phyloP scores from a whole-genome alignment of 164 flowering plant species.

The Vitis cinerea region DNA sequence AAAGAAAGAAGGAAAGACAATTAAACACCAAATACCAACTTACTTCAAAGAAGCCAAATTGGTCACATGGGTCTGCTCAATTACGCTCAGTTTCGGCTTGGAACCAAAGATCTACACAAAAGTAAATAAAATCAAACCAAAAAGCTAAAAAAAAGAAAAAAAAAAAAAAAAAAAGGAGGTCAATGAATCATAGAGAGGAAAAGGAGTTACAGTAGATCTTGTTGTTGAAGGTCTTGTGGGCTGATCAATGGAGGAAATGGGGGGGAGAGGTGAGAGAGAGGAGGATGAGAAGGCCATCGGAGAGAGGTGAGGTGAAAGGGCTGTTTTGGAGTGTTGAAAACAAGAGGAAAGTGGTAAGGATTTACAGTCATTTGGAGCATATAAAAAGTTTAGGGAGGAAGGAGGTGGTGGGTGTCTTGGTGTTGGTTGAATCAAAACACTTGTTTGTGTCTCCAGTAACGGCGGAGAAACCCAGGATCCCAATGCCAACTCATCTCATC shows the following conservation, averaged over 20 bases:
- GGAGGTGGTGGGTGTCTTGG: no score
- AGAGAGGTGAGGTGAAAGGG: neutral
- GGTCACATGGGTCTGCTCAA: slow-evolving; percentile 36
- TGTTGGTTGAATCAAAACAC: no score
- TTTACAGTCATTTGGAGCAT: no score
- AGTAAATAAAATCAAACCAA: neutral
- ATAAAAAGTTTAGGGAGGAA: no score
- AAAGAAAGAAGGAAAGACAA: neutral
- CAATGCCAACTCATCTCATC: no score
- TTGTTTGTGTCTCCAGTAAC: no score
- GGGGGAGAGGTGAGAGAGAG: neutral
- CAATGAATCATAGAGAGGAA: neutral
- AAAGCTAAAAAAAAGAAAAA: neutral
- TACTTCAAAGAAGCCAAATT: slow-evolving; percentile 31
- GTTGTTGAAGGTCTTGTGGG: neutral
- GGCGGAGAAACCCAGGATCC: no score
- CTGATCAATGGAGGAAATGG: neutral
- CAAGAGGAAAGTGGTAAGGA: no score
- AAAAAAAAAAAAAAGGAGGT: neutral
- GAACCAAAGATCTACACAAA: slow-evolving; percentile 43
- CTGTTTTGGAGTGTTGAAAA: neutral
- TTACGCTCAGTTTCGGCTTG: slow-evolving; percentile 23
- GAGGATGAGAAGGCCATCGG: slow-evolving; percentile 14
- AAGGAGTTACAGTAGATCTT: slow-evolving; percentile 15
- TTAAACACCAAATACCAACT: slow-evolving; percentile 8